phyloP scores from a whole-genome alignment of 139 green algal species.

The Chlorella sp. region DNA sequence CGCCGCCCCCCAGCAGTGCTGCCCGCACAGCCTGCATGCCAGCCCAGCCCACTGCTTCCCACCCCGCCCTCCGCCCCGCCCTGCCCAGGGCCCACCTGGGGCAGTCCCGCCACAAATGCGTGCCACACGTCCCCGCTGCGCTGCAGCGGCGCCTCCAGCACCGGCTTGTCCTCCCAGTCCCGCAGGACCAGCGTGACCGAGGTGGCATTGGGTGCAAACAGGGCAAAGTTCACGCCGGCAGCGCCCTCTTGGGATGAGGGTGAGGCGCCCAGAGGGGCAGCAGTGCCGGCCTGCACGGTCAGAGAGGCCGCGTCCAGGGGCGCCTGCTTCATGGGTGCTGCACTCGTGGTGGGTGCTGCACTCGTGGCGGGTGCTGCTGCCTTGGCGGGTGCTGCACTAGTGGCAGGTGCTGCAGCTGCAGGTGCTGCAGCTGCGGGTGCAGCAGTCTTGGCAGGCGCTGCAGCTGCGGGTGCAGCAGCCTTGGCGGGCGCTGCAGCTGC shows the following conservation, averaged over 20 bases:
- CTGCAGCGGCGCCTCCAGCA: slow-evolving; percentile 62
- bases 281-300: slow-evolving; percentile 21
- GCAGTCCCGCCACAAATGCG: slow-evolving; percentile 68
- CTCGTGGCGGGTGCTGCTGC: neutral
- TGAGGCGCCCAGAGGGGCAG: slow-evolving; percentile 80
- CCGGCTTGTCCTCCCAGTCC: slow-evolving; percentile 41
- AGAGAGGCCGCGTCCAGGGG: neutral
- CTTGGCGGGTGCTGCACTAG: neutral
- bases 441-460: too few relatives aligned
- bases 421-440: neutral
- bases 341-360: neutral
- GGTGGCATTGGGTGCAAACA: slow-evolving; percentile 74
- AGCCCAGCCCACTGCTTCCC: too few relatives aligned
- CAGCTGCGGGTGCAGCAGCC: too few relatives aligned
- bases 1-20: neutral
- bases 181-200: slow-evolving; percentile 74
- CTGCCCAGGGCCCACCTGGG: slow-evolving; percentile 16
- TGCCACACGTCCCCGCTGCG: slow-evolving; percentile 78
- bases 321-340: neutral
- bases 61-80: neutral
- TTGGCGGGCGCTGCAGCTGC: neutral
- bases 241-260: neutral
- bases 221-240: slow-evolving; percentile 85
- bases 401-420: neutral
- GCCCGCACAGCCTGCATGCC: neutral